Conservation (phyloP, 2,329 filamentous ascomycete genomes). For the Fusarium falciforme region DNA sequence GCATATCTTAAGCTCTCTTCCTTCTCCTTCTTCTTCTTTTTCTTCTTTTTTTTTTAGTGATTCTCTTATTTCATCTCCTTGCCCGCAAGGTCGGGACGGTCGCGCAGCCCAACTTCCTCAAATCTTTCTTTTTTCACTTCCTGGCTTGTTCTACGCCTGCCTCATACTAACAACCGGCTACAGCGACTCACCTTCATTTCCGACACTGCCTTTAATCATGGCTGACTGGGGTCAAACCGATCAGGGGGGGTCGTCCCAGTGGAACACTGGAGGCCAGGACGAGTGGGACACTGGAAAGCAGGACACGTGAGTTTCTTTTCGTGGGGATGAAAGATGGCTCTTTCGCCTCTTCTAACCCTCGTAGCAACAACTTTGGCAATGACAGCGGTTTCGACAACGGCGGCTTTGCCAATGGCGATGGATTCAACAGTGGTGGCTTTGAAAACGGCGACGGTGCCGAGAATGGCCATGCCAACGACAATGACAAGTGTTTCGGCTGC, state of each 20-base stretch:
- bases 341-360: background rate
- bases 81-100: background rate
- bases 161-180: background rate
- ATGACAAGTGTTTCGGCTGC: slow-evolving; percentile 52
- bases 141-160: background rate
- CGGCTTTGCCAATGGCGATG: background rate
- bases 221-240: slow-evolving; percentile 18
- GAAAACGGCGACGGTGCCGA: slow-evolving; percentile 1
- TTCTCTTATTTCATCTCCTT: background rate
- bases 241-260: slow-evolving; percentile 8
- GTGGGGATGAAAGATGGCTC: background rate
- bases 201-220: slow-evolving; percentile 5
- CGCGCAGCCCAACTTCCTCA: background rate
- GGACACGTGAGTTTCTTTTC: slow-evolving; percentile 9
- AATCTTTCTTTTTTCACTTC: background rate
- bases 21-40: too few species aligned
- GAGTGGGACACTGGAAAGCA: slow-evolving; percentile 5
- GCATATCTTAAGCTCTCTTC: background rate
- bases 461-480: slow-evolving; percentile 18
- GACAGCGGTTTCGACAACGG: background rate
- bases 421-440: background rate
- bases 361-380: slow-evolving; percentile 11
- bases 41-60: background rate
- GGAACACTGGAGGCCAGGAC: slow-evolving; percentile 5
- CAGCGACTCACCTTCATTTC: background rate